A percentile compares a stretch with the other conserved stretches of the same genome.
Conservation (phyloP, 306 rosid species). For the Castanea sativa region DNA sequence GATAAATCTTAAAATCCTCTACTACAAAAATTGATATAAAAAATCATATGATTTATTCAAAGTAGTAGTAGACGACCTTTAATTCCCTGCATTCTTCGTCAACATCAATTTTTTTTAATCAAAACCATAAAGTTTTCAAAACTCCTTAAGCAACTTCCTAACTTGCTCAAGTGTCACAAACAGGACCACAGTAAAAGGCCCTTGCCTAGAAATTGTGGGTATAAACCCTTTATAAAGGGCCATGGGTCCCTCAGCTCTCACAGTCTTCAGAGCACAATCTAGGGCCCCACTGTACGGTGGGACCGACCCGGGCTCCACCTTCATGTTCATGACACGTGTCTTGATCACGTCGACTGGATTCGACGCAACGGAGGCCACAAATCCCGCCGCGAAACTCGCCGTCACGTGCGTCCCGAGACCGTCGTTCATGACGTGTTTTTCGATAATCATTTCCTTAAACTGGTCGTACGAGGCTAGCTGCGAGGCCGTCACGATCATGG, state of each 20-base stretch:
- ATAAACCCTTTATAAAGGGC: conserved; percentile 85
- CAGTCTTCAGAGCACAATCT: conserved; percentile 73
- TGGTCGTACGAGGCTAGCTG: conserved; percentile 82
- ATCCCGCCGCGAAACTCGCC: conserved; percentile 87
- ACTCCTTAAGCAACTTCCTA: conserved; percentile 57
- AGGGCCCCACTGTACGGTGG: conserved; percentile 69
- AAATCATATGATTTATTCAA: too few relatives aligned
- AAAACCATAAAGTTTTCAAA: conserved; percentile 10
- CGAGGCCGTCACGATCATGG: conserved; percentile 92
- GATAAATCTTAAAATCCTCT: too few relatives aligned
- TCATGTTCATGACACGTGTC: conserved; percentile 92
- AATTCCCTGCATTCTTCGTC: background rate
- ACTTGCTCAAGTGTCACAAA: conserved; percentile 88
- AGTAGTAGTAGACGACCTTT: too few relatives aligned
- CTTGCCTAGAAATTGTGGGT: conserved; percentile 83
- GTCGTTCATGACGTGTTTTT: conserved; percentile 52
- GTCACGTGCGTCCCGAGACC: conserved; percentile 77
- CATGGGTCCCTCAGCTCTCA: conserved; percentile 71
- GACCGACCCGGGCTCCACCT: conserved; percentile 50
- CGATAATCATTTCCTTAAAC: conserved; percentile 67
- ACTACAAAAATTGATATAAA: too few relatives aligned
- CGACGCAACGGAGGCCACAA: conserved; percentile 86
- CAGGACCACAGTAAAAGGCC: conserved; percentile 82
- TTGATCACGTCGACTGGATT: conserved; percentile 90
- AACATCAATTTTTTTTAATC: background rate